Evolutionary conservation across 352 stramenopile genomes (phyloP), one percentile per base, ranked within the genome.

Genomic region (Lagenidium sp.): DNA sequence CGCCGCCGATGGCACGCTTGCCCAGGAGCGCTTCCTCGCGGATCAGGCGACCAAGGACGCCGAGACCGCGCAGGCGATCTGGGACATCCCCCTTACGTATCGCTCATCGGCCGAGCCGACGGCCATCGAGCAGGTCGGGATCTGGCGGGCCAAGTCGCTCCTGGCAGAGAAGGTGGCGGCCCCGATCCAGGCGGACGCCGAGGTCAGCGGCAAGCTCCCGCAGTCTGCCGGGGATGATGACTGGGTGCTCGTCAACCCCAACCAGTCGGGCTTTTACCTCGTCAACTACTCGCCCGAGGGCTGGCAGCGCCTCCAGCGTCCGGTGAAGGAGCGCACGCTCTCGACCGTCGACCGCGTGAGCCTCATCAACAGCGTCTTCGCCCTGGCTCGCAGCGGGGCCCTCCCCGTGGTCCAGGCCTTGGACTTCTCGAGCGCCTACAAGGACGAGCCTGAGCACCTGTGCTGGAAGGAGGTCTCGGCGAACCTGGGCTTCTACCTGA

Each of bases 231-330:
- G 45, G 15, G 57, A 67, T 4, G 65, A 53, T 13, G 72, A 65
- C 29, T 99, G 90, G 89, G 73, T 98, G 39, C 98, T 98, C 59
- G 58, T 98, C 23, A 99, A 99, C 68, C 82, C 88, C 6, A 78
- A 85, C 38, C 95, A 99, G 55, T 82, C 96, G 47, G 92, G 95
- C 1, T 96, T 96, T 32, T 97, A 97, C 72, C 72, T 97, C 20
- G 93, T 98, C 16, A 92, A 96, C 38, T 97, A 97, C 58, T 85
- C 82, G 0, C 50, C 70, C 2, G 61, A 77, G 42, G 93, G 94
- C 59, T 92, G 95, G 64, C 60, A 71, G 13, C 65, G 68, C n/a
- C 70, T 98, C 13, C 64, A 81, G 40, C 58, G 65, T 67, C 60
- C 68, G 4, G 76, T 88, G 39, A 43, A 53, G 2, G 66, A 83